A percentile compares a stretch with the other conserved stretches of the same genome.
These are phyloP conservation scores for Trichosporon coremiiforme DNA, from an alignment of 1,284 basidiomycete genomes.

Conservation along the genomic window DNA sequence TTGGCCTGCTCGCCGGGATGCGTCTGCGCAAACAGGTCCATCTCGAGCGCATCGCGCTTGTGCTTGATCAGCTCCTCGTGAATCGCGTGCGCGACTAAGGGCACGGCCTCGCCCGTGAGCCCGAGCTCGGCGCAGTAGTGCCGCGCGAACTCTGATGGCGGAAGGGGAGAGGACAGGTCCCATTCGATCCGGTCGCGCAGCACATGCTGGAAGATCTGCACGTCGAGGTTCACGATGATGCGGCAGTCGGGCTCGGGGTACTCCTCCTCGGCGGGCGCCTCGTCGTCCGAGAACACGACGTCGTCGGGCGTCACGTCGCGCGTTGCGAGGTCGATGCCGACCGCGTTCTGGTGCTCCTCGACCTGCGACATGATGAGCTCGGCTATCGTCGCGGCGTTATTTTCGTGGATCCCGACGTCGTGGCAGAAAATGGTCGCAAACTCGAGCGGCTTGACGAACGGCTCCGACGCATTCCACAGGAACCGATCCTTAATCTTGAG, in stretches of 20 bases:
- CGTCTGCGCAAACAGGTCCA: conserved; percentile 76
- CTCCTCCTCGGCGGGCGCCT: conserved; percentile 47
- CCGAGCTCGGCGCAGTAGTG: conserved; percentile 85
- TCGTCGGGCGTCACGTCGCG: conserved; percentile 46
- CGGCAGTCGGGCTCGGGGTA: conserved; percentile 77
- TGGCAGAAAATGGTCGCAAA: conserved; percentile 85
- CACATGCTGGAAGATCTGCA: conserved; percentile 91
- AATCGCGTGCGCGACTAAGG: conserved; percentile 88
- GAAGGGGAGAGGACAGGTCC: conserved; percentile 90
- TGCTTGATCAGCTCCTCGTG: conserved; percentile 94
- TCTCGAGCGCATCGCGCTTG: conserved; percentile 90
- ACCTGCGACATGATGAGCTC: conserved; percentile 86
- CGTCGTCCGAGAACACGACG: conserved; percentile 44
- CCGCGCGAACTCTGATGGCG: conserved; percentile 81
- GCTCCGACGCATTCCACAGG: conserved; percentile 86
- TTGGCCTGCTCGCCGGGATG: conserved; percentile 60
- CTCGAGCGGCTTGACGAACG: conserved; percentile 73
- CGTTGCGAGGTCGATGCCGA: conserved; percentile 62
- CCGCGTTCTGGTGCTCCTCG: conserved; percentile 80
- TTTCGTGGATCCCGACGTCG: conserved; percentile 76
- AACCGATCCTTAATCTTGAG: conserved; percentile 92
- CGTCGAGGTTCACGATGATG: conserved; percentile 90
- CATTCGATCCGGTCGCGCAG: conserved; percentile 95
- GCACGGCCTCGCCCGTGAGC: conserved; percentile 80
- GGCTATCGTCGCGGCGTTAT: conserved; percentile 75